Evolutionary conservation across 2,329 filamentous ascomycete species (phyloP).

Genomic region (Triangularia verruculosa): DNA sequence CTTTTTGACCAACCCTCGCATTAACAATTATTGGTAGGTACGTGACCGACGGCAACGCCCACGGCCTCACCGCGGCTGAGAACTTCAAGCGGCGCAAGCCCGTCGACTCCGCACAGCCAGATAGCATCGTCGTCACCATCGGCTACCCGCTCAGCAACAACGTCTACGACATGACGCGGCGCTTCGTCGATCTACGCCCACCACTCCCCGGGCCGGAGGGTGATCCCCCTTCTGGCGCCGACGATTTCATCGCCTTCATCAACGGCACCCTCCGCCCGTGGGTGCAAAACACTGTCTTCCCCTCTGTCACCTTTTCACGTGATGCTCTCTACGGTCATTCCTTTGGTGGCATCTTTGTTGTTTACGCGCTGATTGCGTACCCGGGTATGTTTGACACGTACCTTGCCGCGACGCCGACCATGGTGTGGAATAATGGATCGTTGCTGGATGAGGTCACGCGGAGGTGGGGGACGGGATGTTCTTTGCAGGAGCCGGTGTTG

Average conservation of each 20-base stretch:
- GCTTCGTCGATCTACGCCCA: slow-evolving; percentile 27
- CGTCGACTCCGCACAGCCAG: slow-evolving; percentile 26
- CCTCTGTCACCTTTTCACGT: slow-evolving; percentile 23
- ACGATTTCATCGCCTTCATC: slow-evolving; percentile 29
- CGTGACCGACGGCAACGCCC: slow-evolving; percentile 31
- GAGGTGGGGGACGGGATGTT: slow-evolving; percentile 14
- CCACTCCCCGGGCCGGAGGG: slow-evolving; percentile 18
- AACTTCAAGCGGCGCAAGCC: slow-evolving; percentile 27
- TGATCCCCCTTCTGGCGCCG: slow-evolving; percentile 17
- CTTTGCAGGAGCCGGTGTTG: not conserved
- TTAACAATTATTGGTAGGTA: slow-evolving; percentile 20
- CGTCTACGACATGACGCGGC: slow-evolving; percentile 24
- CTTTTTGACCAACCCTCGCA: not conserved
- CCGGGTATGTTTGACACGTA: slow-evolving; percentile 29
- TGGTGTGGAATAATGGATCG: slow-evolving; percentile 24
- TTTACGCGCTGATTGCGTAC: slow-evolving; percentile 25
- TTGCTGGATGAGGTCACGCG: slow-evolving; percentile 23
- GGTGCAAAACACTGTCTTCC: slow-evolving; percentile 22
- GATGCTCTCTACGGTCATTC: slow-evolving; percentile 29
- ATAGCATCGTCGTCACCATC: slow-evolving; percentile 29
- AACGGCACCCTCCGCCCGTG: slow-evolving; percentile 26
- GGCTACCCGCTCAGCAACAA: slow-evolving; percentile 29
- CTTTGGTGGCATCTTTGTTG: slow-evolving; percentile 28
- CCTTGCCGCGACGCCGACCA: slow-evolving; percentile 25
- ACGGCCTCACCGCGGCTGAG: slow-evolving; percentile 28